Percentiles rank a stretch among this genome's conserved stretches.
Evolutionary conservation across 1,284 basidiomycete genomes (phyloP).

Genomic region (Heimioporus retisporus): DNA sequence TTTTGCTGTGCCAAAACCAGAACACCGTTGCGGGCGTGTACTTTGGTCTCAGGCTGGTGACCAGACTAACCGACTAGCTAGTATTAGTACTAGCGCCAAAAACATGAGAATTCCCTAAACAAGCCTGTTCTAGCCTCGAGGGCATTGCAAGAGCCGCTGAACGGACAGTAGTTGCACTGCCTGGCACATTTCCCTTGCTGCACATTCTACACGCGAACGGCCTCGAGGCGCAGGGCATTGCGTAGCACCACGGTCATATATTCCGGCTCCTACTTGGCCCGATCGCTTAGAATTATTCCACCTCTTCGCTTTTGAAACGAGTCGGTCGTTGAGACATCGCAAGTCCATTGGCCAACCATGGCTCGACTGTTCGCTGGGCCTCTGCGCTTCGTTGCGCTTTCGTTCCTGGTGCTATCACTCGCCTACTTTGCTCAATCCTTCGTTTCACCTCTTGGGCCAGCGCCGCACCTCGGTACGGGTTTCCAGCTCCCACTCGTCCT

Average conservation of each 20-base stretch:
- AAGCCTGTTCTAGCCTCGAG: too few species aligned
- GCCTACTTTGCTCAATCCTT: constrained; percentile 44
- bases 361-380: constrained; percentile 29
- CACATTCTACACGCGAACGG: constrained; percentile 32
- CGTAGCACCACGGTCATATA: constrained; percentile 24
- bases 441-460: constrained; percentile 43
- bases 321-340: constrained; percentile 8
- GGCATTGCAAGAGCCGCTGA: too few species aligned
- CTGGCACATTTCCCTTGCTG: constrained; percentile 29
- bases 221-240: constrained; percentile 37
- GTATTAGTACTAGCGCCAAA: too few species aligned
- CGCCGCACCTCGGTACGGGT: constrained; percentile 42
- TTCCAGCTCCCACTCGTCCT: constrained; percentile 30
- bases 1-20: too few species aligned
- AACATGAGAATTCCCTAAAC: too few species aligned
- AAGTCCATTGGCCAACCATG: constrained; percentile 27
- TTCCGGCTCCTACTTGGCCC: constrained; percentile 21
- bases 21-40: too few species aligned
- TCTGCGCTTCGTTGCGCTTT: constrained; percentile 35
- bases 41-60: too few species aligned
- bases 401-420: constrained; percentile 41
- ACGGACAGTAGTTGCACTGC: constrained; percentile 25
- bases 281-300: constrained; percentile 9
- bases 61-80: too few species aligned
- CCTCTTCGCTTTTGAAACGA: constrained; percentile 11